Percentiles rank a stretch among this genome's conserved stretches.
Evolutionary conservation across 2,329 filamentous ascomycete species (phyloP).

Genomic region (Chrysoporthe cubensis): DNA sequence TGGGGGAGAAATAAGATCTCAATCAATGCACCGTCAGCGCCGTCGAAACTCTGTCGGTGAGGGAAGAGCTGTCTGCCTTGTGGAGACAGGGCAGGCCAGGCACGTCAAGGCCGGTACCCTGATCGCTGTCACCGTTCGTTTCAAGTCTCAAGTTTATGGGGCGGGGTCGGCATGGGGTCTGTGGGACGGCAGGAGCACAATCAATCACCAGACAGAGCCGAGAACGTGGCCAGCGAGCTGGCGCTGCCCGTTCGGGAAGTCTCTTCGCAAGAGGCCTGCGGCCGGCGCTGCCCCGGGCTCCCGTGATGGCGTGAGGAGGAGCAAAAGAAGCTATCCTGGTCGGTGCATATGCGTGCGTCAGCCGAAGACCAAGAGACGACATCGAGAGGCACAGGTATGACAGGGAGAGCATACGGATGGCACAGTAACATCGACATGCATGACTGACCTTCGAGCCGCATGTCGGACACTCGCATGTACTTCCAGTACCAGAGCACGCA

Average conservation of each 20-base stretch:
- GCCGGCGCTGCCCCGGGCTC: not conserved
- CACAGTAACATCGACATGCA: not conserved
- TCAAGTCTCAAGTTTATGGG: slow-evolving; percentile 25
- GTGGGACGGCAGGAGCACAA: not conserved
- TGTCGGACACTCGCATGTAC: not conserved
- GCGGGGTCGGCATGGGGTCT: slow-evolving; percentile 12
- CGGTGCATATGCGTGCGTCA: too few relatives aligned
- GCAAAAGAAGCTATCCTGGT: not conserved
- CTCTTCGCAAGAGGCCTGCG: not conserved
- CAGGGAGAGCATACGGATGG: not conserved
- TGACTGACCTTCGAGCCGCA: slow-evolving; percentile 7
- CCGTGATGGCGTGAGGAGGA: not conserved
- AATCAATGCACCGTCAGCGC: not conserved
- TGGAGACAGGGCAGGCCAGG: not conserved
- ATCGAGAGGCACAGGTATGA: not conserved
- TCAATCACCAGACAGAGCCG: not conserved
- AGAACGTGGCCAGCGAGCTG: not conserved
- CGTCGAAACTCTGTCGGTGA: slow-evolving; percentile 13
- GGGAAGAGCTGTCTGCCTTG: not conserved
- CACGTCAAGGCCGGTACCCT: slow-evolving; percentile 1
- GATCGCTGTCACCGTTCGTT: slow-evolving; percentile 25
- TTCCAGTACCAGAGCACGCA: not conserved
- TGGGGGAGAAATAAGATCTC: not conserved
- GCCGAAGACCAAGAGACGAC: not conserved
- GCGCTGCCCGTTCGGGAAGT: not conserved